Percentiles rank a stretch among this genome's conserved stretches.
Conservation (phyloP, 2,329 filamentous ascomycete genomes). For the Chalaropsis thielavioides region DNA sequence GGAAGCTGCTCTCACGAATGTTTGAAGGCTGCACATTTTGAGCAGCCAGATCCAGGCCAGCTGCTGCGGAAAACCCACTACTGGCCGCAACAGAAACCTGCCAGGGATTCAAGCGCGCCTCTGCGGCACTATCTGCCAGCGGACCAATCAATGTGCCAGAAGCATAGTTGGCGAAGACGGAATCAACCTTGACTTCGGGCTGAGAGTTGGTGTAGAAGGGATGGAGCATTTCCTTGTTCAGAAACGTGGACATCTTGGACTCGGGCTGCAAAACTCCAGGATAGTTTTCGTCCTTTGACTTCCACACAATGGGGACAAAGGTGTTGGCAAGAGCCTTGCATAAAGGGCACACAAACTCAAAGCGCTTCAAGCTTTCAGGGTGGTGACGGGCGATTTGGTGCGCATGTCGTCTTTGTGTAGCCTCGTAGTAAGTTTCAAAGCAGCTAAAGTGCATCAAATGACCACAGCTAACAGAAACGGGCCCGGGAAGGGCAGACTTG, state of each 20-base stretch:
- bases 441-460: slow-evolving; percentile 98
- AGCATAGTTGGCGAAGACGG: neutral
- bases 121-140: neutral
- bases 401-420: slow-evolving; percentile 67
- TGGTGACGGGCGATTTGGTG: slow-evolving; percentile 92
- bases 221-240: slow-evolving; percentile 40
- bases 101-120: neutral
- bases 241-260: slow-evolving; percentile 39
- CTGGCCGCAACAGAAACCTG: neutral
- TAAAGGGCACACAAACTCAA: slow-evolving; percentile 91
- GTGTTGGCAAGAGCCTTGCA: slow-evolving; percentile 94
- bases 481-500: slow-evolving; percentile 50
- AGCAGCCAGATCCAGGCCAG: neutral
- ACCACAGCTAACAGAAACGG: slow-evolving; percentile 80
- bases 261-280: slow-evolving; percentile 9
- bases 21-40: neutral
- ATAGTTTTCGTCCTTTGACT: slow-evolving; percentile 33
- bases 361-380: slow-evolving; percentile 60
- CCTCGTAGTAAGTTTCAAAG: slow-evolving; percentile 81
- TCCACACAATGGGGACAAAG: slow-evolving; percentile 92
- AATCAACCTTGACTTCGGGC: neutral
- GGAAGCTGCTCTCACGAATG: neutral
- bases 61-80: no score
- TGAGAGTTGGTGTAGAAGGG: slow-evolving; percentile 1
- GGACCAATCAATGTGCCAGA: neutral